Percentiles rank a stretch among this genome's conserved stretches.
phyloP scores from a whole-genome alignment of 805 yeast species.

The Saturnispora saitoi region DNA sequence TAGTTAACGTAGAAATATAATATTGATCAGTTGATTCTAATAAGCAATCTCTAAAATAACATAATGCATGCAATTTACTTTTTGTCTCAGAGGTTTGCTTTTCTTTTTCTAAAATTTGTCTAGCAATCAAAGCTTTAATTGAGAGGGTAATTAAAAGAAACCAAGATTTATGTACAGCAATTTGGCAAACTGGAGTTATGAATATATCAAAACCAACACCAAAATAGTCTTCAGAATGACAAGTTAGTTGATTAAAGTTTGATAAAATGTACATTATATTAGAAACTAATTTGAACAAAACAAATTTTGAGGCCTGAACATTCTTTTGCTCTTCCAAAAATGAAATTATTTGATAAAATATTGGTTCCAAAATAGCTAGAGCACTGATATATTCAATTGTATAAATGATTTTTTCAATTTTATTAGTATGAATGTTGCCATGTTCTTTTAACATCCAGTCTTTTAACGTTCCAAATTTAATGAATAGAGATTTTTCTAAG shows the following conservation, averaged over 20 bases:
- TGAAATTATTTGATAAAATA: conserved; percentile 34
- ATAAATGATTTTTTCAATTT: conserved; percentile 18
- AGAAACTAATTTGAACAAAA: conserved; percentile 30
- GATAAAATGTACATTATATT: conserved; percentile 29
- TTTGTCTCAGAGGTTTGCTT: conserved; percentile 1
- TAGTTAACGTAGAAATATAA: conserved; percentile 33
- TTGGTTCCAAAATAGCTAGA: conserved; percentile 30
- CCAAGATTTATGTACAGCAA: conserved; percentile 32
- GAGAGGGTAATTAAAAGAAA: conserved; percentile 14
- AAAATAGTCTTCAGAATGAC: conserved; percentile 21
- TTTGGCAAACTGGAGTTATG: conserved; percentile 31
- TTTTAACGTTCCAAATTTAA: conserved; percentile 26
- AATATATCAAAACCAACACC: conserved; percentile 33
- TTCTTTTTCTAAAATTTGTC: conserved; percentile 14
- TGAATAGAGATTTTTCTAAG: conserved; percentile 30
- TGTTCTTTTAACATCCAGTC: conserved; percentile 22
- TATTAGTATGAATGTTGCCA: conserved; percentile 15
- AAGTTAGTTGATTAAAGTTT: conserved; percentile 30
- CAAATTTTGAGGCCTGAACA: conserved; percentile 29
- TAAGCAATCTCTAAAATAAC: conserved; percentile 1
- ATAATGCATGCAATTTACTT: neutral
- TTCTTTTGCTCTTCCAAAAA: conserved; percentile 29
- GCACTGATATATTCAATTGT: conserved; percentile 21
- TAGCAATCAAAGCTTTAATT: conserved; percentile 26
- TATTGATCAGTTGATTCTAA: conserved; percentile 16